phyloP scores from a whole-genome alignment of 139 green algal genomes.

The Ostreobium quekettii region DNA sequence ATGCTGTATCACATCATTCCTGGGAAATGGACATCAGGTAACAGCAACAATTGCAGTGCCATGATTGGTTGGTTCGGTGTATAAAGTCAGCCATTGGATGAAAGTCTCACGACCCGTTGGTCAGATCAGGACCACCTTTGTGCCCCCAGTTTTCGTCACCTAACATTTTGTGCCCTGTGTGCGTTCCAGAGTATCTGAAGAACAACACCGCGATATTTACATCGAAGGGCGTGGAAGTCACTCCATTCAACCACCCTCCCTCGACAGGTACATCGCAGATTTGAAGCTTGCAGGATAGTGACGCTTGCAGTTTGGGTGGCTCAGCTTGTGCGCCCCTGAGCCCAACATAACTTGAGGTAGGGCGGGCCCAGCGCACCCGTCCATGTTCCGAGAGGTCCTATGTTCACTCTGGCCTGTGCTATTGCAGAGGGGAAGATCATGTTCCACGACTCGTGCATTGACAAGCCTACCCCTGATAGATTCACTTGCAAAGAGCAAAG shows the following conservation, averaged over 20 bases:
- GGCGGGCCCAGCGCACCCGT: too few species aligned
- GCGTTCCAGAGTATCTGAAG: constrained; percentile 29
- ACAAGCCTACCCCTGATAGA: constrained; percentile 48
- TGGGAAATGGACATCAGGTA: constrained; percentile 36
- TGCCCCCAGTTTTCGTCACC: too few species aligned
- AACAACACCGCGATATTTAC: constrained; percentile 56
- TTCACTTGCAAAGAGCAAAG: constrained; percentile 24
- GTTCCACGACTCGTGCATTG: constrained; percentile 52
- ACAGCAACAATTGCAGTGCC: constrained; percentile 51
- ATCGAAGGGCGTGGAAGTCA: constrained; percentile 41
- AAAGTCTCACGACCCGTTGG: constrained; percentile 22
- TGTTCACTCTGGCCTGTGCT: neutral
- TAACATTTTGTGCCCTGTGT: too few species aligned
- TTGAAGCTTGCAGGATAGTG: too few species aligned
- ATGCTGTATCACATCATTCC: constrained; percentile 56
- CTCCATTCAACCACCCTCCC: constrained; percentile 41
- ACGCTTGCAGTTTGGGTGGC: too few species aligned
- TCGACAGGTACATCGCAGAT: neutral
- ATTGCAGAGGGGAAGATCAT: constrained; percentile 20
- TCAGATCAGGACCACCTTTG: too few species aligned
- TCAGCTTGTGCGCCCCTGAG: too few species aligned
- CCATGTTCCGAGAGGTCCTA: too few species aligned
- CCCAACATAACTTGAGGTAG: too few species aligned
- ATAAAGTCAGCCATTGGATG: constrained; percentile 43
- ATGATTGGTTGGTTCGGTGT: constrained; percentile 40